Evolutionary conservation across 805 yeast genomes (phyloP), one percentile per base, ranked within the genome.

Genomic region (Schwanniomyces vanrijiae): DNA sequence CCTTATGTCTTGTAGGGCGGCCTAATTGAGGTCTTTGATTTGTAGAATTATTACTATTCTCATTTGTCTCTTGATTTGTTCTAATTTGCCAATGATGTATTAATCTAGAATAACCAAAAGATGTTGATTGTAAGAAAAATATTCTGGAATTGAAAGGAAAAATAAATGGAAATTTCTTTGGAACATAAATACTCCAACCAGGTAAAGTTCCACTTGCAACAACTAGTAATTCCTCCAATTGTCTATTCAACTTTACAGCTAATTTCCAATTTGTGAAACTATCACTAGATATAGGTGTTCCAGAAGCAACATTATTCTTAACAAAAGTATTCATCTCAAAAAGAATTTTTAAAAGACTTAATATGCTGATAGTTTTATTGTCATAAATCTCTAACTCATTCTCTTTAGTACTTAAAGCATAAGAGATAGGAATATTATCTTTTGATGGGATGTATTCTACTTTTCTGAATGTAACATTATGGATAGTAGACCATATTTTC

Each of bases 151-250:
- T 94, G 38, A 92, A 68, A 0, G 98, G 96, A 59, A 89, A 89
- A 39, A 92, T 59, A 55, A 92, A 92, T 10, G 96, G 89, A 56
- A 77, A 90, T 16, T 80, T 76, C 45, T 84, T 76, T 0, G 96
- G 83, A n/a, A 90, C 68, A 48, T 80, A 77, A 29, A 87, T 78
- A 18, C 86, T 78, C 98, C 98, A 92, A 6, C 79, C 80, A 0
- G 98, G 98, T 35, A 92, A 62, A 2, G 88, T 79, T 0, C 92
- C 94, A 61, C 96, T 83, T 0, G 95, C 92, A 22, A 92, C 92
- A 14, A 90, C 76, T 45, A 91, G 69, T 0, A 96, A 94, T 52
- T 92, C 97, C 55, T 91, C 97, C 37, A 92, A 65, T 64, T 91
- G 97, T 42, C 95, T 73, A 47, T 87, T 86, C 45, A 94, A 69